A percentile compares a stretch with the other conserved stretches of the same genome.
phyloP scores from a whole-genome alignment of 2,329 filamentous ascomycete genomes.

The Monilinia laxa region DNA sequence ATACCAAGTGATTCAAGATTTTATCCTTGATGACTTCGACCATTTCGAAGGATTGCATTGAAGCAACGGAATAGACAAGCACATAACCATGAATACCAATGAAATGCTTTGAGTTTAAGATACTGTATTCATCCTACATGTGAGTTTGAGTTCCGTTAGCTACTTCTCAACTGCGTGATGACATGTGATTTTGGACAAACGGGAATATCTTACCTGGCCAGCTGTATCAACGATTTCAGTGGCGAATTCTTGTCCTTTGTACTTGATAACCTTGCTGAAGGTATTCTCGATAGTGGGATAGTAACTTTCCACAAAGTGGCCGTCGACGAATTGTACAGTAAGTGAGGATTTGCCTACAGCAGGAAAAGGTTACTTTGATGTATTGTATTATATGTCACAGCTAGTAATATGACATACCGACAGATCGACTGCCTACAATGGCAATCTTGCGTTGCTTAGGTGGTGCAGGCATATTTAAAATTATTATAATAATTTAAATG shows the following conservation, averaged over 20 bases:
- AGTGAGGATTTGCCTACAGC: conserved; percentile 88
- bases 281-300: conserved; percentile 99
- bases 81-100: conserved; percentile 99
- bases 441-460: conserved; percentile 91
- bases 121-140: conserved; percentile 89
- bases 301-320: conserved; percentile 97
- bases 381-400: conserved; percentile 24
- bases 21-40: conserved; percentile 93
- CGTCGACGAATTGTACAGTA: conserved; percentile 94
- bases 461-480: conserved; percentile 35
- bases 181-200: conserved; percentile 24
- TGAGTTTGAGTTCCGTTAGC: conserved; percentile 26
- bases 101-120: conserved; percentile 97
- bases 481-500: background rate
- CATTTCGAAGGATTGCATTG: conserved; percentile 95
- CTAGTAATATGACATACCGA: conserved; percentile 58
- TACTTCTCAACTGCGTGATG: background rate
- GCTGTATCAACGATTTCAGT: conserved; percentile 99
- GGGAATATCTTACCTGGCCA: conserved; percentile 65
- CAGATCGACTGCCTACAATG: conserved; percentile 91
- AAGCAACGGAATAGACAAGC: conserved; percentile 96
- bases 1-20: conserved; percentile 90
- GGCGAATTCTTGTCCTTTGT: conserved; percentile 88
- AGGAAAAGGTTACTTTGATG: conserved; percentile 6
- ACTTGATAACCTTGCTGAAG: conserved; percentile 92